phyloP scores from a whole-genome alignment of 164 flowering plant genomes.

The Dillenia turbinata region DNA sequence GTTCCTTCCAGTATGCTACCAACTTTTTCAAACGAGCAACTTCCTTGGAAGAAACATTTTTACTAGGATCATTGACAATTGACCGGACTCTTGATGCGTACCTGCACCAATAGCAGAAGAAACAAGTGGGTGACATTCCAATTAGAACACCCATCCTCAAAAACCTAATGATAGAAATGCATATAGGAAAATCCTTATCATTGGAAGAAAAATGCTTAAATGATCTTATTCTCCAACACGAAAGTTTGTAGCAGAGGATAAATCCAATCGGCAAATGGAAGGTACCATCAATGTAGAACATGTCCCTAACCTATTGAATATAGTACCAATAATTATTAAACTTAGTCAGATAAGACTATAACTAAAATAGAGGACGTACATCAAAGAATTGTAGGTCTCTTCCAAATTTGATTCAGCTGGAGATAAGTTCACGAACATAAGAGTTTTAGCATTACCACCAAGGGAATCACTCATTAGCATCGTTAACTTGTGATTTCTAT shows the following conservation, averaged over 20 bases:
- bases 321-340: not conserved
- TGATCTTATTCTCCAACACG: no score
- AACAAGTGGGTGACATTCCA: not conserved
- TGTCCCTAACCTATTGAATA: no score
- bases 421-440: conserved; percentile 94
- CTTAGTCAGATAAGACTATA: not conserved
- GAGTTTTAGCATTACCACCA: conserved; percentile 98
- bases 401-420: conserved; percentile 97
- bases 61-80: conserved; percentile 94
- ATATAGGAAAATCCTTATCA: no score
- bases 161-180: no score
- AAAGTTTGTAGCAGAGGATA: no score
- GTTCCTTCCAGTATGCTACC: conserved; percentile 93
- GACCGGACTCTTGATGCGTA: conserved; percentile 97
- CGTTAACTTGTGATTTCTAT: conserved; percentile 91
- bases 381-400: conserved; percentile 83
- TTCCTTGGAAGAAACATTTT: conserved; percentile 87
- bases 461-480: conserved; percentile 99
- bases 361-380: conserved; percentile 39
- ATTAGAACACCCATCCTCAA: no score
- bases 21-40: conserved; percentile 82
- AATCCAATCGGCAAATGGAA: no score
- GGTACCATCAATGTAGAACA: no score
- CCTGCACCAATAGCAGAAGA: conserved; percentile 33
- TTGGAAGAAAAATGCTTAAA: no score